These are phyloP conservation scores for Cryptosporidium andersoni DNA, from an alignment of 169 alveolate species.

Conservation along the genomic window DNA sequence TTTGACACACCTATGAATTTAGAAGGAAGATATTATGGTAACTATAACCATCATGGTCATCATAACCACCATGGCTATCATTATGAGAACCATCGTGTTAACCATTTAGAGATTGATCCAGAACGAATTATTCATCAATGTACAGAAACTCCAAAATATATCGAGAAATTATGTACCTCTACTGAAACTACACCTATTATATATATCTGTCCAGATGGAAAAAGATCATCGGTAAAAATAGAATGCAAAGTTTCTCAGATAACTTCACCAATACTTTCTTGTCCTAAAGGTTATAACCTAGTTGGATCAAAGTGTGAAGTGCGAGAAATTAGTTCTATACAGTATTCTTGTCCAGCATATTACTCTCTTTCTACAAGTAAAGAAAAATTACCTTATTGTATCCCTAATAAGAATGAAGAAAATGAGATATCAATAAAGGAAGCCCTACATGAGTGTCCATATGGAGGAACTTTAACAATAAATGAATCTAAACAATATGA, in stretches of 20 bases:
- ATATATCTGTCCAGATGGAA: constrained; percentile 47
- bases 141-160: constrained; percentile 37
- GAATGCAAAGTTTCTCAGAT: constrained; percentile 5
- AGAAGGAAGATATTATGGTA: constrained; percentile 4
- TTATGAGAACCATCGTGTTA: not conserved
- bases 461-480: not conserved
- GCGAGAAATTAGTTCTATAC: constrained; percentile 26
- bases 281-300: constrained; percentile 50
- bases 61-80: constrained; percentile 22
- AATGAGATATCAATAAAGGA: not conserved
- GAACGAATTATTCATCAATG: constrained; percentile 54
- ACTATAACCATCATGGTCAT: constrained; percentile 5
- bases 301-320: constrained; percentile 25
- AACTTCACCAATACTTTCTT: constrained; percentile 19
- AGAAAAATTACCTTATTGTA: constrained; percentile 24
- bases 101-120: not conserved
- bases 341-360: constrained; percentile 26
- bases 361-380: constrained; percentile 7
- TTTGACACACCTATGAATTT: not conserved
- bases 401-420: constrained; percentile 15
- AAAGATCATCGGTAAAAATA: constrained; percentile 9
- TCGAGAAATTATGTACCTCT: constrained; percentile 22
- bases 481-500: constrained; percentile 22
- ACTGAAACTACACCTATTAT: constrained; percentile 44
- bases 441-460: constrained; percentile 26